Evolutionary conservation across 1,284 basidiomycete species (phyloP).

Genomic region (Ganoderma resinaceum): DNA sequence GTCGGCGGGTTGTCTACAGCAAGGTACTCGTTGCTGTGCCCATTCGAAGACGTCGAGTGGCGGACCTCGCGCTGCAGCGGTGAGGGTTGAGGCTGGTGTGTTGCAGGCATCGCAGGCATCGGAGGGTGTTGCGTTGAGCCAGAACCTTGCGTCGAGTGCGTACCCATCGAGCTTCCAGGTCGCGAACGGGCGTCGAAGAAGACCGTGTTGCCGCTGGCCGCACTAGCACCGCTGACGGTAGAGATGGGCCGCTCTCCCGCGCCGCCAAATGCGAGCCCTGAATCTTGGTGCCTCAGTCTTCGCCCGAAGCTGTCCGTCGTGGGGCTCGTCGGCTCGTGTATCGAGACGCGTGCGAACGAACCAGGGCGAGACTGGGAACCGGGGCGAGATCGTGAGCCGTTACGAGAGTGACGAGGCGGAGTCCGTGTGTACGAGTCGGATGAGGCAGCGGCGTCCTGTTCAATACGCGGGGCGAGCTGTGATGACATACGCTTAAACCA

Average conservation of each 20-base stretch:
- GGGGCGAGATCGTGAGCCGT: conserved; percentile 45
- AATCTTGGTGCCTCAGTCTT: conserved; percentile 26
- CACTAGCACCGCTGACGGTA: conserved; percentile 58
- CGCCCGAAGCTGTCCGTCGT: conserved; percentile 28
- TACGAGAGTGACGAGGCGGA: conserved; percentile 38
- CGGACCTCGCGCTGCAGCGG: conserved; percentile 29
- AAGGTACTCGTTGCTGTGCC: conserved; percentile 34
- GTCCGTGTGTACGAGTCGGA: conserved; percentile 40
- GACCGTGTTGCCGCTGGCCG: conserved; percentile 57
- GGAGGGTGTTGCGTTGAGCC: conserved; percentile 39
- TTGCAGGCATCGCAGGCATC: conserved; percentile 38
- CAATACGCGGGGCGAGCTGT: conserved; percentile 20
- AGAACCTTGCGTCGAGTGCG: conserved; percentile 38
- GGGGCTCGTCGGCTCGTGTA: conserved; percentile 22
- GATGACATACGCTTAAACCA: conserved; percentile 55
- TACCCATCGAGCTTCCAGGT: conserved; percentile 46
- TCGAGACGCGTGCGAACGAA: conserved; percentile 28
- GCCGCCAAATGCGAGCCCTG: conserved; percentile 42
- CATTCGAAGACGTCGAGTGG: conserved; percentile 15
- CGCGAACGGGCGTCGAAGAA: conserved; percentile 67
- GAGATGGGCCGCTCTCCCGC: conserved; percentile 61
- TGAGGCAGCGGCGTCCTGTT: conserved; percentile 21
- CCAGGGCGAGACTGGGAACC: conserved; percentile 34
- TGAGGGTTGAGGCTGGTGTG: conserved; percentile 25
- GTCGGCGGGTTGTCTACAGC: conserved; percentile 41